Base-by-base conservation (phyloP, 257 asterid species). In the Schizonepeta tenuifolia region DNA sequence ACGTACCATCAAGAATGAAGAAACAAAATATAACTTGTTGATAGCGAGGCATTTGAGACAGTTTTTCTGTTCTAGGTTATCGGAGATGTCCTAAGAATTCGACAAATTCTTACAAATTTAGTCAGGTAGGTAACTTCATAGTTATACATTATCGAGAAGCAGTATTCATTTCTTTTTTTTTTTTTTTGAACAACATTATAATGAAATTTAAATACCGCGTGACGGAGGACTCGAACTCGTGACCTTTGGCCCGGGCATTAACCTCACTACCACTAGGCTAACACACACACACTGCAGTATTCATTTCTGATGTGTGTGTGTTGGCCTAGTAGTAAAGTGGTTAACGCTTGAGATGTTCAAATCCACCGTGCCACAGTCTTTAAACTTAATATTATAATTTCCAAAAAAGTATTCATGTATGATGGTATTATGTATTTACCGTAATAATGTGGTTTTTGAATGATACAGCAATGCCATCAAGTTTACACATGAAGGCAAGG, bases 401-500 rank as follows among this genome's bases (percentile, higher is more conserved):
- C n/a, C n/a, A n/a, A n/a, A n/a, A n/a, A n/a, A 24, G 26, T 24
- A 24, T 24, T 24, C 26, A 24, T 24, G 1, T 24, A 24, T n/a
- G n/a, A n/a, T n/a, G n/a, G n/a, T n/a, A n/a, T n/a, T n/a, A 26
- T 18, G 41, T 7, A 6, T 35, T 64, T 57, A 47, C 13, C 20
- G 2, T 47, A 53, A 67, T 61, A 20, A 54, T 60, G 53, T 70
- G 33, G 18, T 46, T 69, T 6, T 50, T 50, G n/a, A 57, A 73
- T 43, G n/a, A 54, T 70, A 58, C 88, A 92, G 97, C 87, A 92
- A 92, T 70, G 91, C 98, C 36, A 78, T 92, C 81, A 92, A 92
- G 81, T 92, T 92, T 75, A 92, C 98, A 54, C 98, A 87, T 54
- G 97, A 92, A 73, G 98, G 98, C 46, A 90, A 85, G 77, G 98